Evolutionary conservation across 192 early-diverging fungal species (phyloP).

Genomic region (Allomyces macrogynus): DNA sequence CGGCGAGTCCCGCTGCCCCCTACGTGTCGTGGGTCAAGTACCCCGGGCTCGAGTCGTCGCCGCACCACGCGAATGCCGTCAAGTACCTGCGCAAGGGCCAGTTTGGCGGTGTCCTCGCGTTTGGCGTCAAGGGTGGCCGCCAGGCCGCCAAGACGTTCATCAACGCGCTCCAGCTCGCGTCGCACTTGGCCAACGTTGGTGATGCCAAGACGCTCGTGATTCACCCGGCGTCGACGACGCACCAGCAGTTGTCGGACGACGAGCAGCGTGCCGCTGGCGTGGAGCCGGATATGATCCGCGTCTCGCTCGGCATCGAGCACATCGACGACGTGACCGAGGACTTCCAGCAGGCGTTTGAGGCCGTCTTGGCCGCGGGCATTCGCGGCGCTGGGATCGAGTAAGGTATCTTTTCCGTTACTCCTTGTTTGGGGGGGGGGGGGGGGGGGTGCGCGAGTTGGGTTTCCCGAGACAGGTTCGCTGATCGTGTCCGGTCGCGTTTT

Average conservation of each 20-base stretch:
- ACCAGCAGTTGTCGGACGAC: slow-evolving; percentile 64
- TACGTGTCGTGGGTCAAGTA: slow-evolving; percentile 67
- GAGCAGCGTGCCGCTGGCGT: slow-evolving; percentile 64
- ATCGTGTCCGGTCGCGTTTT: too few relatives aligned
- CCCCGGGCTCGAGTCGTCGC: slow-evolving; percentile 61
- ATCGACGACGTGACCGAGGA: slow-evolving; percentile 24
- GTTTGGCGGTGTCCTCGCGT: slow-evolving; percentile 72
- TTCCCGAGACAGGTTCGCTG: too few relatives aligned
- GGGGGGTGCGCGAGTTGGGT: too few relatives aligned
- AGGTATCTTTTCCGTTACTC: too few relatives aligned
- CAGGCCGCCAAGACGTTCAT: slow-evolving; percentile 48
- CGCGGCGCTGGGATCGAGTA: too few relatives aligned
- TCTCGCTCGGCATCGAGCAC: slow-evolving; percentile 66
- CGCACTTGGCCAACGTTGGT: slow-evolving; percentile 89
- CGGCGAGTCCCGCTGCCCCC: slow-evolving; percentile 9
- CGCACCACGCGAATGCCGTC: slow-evolving; percentile 55
- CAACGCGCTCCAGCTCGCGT: slow-evolving; percentile 52
- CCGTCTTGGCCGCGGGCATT: too few relatives aligned
- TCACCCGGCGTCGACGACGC: slow-evolving; percentile 65
- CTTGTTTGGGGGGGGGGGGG: too few relatives aligned
- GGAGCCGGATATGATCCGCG: slow-evolving; percentile 57
- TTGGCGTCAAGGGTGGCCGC: slow-evolving; percentile 37
- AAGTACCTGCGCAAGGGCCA: slow-evolving; percentile 55
- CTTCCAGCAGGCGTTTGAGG: neutral
- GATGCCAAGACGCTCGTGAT: slow-evolving; percentile 77